phyloP scores from a whole-genome alignment of 768 basidiomycete genomes.

The Russula griseocarnosa region DNA sequence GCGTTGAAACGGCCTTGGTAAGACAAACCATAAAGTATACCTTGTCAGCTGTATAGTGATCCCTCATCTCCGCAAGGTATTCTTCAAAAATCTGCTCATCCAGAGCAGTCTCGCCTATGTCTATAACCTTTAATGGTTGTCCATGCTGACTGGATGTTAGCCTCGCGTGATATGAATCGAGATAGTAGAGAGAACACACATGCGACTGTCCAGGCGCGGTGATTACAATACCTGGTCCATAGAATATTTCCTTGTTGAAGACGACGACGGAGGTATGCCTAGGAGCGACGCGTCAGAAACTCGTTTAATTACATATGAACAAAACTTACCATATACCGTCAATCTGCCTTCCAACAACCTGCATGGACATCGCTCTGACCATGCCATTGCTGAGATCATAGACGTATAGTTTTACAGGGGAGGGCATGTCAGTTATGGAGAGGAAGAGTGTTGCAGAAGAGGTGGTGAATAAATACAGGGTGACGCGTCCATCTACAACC shows the following conservation, averaged over 20 bases:
- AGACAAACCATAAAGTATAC: constrained; percentile 46
- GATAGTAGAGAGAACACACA: constrained; percentile 43
- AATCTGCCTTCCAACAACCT: constrained; percentile 83
- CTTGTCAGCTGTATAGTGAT: constrained; percentile 87
- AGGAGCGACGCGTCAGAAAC: constrained; percentile 23
- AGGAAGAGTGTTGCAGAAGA: background rate
- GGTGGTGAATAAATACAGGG: background rate
- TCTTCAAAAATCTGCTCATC: constrained; percentile 85
- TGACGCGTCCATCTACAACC: constrained; percentile 28
- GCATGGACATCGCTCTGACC: constrained; percentile 70
- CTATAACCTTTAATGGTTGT: constrained; percentile 59
- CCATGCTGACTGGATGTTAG: constrained; percentile 54
- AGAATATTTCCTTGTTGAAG: constrained; percentile 82
- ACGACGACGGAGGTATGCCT: constrained; percentile 95
- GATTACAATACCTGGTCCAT: constrained; percentile 78
- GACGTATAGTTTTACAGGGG: constrained; percentile 72
- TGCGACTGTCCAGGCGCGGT: constrained; percentile 77
- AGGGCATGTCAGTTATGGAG: constrained; percentile 12
- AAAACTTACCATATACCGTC: constrained; percentile 81
- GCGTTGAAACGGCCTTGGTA: background rate
- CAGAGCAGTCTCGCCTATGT: constrained; percentile 75
- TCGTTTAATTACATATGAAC: too few species aligned
- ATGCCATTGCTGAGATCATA: constrained; percentile 91
- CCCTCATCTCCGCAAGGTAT: constrained; percentile 68
- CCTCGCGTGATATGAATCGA: background rate